These are phyloP conservation scores for Wickerhamomyces strasburgensis DNA, from an alignment of 805 yeast genomes.

Conservation along the genomic window DNA sequence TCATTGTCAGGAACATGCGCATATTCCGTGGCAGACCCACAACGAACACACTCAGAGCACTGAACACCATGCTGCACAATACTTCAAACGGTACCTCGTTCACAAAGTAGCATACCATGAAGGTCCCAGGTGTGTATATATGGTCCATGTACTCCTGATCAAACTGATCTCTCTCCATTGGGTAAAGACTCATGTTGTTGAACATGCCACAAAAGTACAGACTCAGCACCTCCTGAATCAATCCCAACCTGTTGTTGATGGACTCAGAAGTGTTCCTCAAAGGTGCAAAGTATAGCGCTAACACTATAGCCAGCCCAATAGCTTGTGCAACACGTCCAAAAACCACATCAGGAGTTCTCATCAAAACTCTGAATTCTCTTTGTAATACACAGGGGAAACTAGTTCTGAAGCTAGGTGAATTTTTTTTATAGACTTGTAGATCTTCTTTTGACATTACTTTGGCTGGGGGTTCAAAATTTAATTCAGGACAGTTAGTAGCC, in stretches of 20 bases:
- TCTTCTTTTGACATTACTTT: conserved; percentile 24
- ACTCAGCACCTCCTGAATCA: conserved; percentile 68
- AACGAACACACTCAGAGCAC: conserved; percentile 60
- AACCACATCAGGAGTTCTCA: conserved; percentile 51
- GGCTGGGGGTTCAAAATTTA: conserved; percentile 36
- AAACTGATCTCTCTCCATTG: conserved; percentile 66
- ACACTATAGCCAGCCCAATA: conserved; percentile 56
- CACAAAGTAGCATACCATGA: conserved; percentile 52
- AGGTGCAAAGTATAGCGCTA: conserved; percentile 66
- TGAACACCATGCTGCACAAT: conserved; percentile 50
- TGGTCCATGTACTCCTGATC: conserved; percentile 76
- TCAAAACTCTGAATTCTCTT: conserved; percentile 34
- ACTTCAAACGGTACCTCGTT: conserved; percentile 69
- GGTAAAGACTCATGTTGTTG: conserved; percentile 71
- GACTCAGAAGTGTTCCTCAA: conserved; percentile 43
- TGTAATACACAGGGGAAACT: conserved; percentile 31
- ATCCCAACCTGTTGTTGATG: conserved; percentile 64
- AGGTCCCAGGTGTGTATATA: conserved; percentile 60
- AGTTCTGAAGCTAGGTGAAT: conserved; percentile 11
- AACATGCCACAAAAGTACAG: conserved; percentile 76
- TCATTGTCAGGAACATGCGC: conserved; percentile 58
- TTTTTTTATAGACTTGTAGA: not conserved
- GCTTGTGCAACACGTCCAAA: conserved; percentile 63
- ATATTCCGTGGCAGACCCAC: conserved; percentile 63
- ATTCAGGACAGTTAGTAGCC: conserved; percentile 15